Conservation (phyloP, 129 eudicot species). For the Erigeron canadensis region DNA sequence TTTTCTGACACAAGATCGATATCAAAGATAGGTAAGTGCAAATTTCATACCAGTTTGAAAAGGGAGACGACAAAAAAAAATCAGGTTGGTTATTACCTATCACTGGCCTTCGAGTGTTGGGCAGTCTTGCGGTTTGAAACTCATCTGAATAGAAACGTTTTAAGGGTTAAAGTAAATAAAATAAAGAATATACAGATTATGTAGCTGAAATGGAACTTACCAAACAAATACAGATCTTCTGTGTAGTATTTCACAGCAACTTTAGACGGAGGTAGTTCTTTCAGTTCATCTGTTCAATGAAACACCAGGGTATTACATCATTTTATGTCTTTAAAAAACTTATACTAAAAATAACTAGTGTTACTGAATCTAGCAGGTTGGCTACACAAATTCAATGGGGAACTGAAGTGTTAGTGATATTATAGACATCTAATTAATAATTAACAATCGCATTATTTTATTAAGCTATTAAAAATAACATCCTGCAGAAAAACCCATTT, state of each 20-base stretch:
- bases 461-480: not conserved
- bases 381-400: not conserved
- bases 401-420: not conserved
- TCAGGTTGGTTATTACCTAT: slow-evolving; percentile 43
- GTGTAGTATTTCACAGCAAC: slow-evolving; percentile 92
- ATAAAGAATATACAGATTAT: slow-evolving; percentile 4
- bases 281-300: slow-evolving; percentile 59
- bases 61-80: too few relatives aligned
- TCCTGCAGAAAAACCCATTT: not conserved
- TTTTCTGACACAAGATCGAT: slow-evolving; percentile 49
- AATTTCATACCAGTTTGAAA: not conserved
- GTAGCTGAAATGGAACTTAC: slow-evolving; percentile 47
- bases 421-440: not conserved
- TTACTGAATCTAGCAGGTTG: not conserved
- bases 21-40: not conserved
- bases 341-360: not conserved
- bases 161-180: not conserved
- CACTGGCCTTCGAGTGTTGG: slow-evolving; percentile 84
- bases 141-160: not conserved
- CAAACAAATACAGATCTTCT: slow-evolving; percentile 63
- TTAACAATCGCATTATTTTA: not conserved
- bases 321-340: not conserved
- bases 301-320: not conserved
- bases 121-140: slow-evolving; percentile 28
- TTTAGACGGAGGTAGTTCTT: slow-evolving; percentile 71